Base-by-base conservation (phyloP, 2,329 filamentous ascomycete species). In the Didymella exigua region DNA sequence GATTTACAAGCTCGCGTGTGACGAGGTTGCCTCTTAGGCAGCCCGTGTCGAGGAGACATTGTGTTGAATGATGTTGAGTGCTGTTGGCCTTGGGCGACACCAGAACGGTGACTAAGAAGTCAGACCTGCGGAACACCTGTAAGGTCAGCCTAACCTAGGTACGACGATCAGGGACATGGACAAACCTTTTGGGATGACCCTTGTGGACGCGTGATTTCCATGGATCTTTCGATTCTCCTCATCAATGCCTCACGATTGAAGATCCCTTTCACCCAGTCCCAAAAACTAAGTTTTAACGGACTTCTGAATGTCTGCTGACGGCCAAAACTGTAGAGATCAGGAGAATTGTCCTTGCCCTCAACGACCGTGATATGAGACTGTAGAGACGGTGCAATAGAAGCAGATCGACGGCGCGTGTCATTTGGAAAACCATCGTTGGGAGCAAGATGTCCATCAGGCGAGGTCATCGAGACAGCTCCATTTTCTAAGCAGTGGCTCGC, bases 21-120 rank as follows among this genome's bases (percentile, higher is more conserved):
- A 50, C 38, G 2, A 50, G 34, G 23, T 50, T 50, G 0, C 38
- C 38, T 13, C 37, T 23, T 1, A 8, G 42, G 16, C 47, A 50
- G 23, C 47, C 47, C 10, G 47, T 50, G 13, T 50, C 47, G 5
- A 50, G 11, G 2, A 50, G 38, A 13, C 47, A 50, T 2, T 5
- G 30, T 2, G 30, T 24, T 4, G 13, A 19, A 4, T 29, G 23
- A 2, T 37, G 37, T 2, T 36, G 5, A 5, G 16, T 30, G 18
- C 38, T 50, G 8, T 50, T 18, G 2, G 6, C 4, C 11, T 27
- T 50, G 10, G 21, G 30, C 6, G 47, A 50, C 4, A 50, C 30
- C 3, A 29, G 18, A 3, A 50, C 31, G 10, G 26, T 23, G 23
- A 29, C n/a, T 11, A 19, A 21, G 21, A 13, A 50, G 4, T 37